Evolutionary conservation across 2,329 filamentous ascomycete genomes (phyloP), one percentile per base, ranked within the genome.

Genomic region (Pestalotiopsis sp.): DNA sequence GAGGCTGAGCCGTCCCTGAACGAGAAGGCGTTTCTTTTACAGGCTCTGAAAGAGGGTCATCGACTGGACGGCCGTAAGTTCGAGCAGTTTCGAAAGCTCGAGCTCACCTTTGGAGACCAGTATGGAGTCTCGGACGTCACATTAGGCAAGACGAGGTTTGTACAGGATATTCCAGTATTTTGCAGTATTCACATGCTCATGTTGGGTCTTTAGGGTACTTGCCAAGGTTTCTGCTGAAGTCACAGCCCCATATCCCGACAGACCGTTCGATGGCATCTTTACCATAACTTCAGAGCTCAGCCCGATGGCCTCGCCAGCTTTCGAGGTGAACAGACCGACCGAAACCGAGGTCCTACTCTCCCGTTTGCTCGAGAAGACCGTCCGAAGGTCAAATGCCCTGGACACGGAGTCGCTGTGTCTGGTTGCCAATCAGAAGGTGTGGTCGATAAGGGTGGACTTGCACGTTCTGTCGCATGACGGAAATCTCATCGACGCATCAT

Each of bases 331-430:
- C 79, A 89, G 94, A 66, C 92, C 92, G 62, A 95, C 92, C 71
- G 93, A 97, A 75, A 88, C 92, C 67, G 96, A 98, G 82, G 87
- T 95, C 2, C 88, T 97, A 57, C 89, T 98, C 36, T 94, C 95
- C 11, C 91, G 95, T 41, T 88, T 96, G 57, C 90, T 99, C 23
- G 96, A 99, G 80, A 97, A 97, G 82, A 95, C 96, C 9, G 90
- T 98, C 70, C 94, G 96, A 57, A 91, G 96, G 69, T 97, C 95
- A 1, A 92, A 92, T 74, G 95, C 96, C 6, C 89, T 99, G 55
- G 95, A 98, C 79, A 97, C 95, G 41, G 96, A 99, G 81, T 97
- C 95, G 3, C 87, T 99, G 59, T 99, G 96, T 80, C 93, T 99
- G 25, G 86, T 98, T 36, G 94, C 96, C 12, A 95, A 93, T 7